Percentiles rank a stretch among this genome's conserved stretches.
Evolutionary conservation across 306 rosid species (phyloP).

Genomic region (Cucumis melo): DNA sequence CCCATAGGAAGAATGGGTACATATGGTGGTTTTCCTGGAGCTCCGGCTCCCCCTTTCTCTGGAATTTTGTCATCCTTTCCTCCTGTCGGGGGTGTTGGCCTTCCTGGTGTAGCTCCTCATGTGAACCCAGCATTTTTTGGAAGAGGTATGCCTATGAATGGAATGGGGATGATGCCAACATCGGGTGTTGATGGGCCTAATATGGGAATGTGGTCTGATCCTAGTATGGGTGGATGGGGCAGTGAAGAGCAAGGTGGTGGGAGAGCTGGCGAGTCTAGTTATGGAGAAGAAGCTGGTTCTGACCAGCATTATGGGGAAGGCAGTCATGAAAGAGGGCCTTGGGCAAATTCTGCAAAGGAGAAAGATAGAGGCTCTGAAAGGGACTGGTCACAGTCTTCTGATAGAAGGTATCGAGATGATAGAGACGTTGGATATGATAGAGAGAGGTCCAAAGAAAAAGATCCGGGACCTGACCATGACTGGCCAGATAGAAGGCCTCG

Average conservation of each 20-base stretch:
- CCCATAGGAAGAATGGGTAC: constrained; percentile 90
- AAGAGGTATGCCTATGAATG: constrained; percentile 89
- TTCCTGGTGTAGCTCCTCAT: constrained; percentile 96
- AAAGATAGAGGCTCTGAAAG: constrained; percentile 89
- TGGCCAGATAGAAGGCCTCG: constrained; percentile 68
- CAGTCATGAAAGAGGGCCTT: constrained; percentile 68
- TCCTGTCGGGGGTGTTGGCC: constrained; percentile 73
- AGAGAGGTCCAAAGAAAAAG: constrained; percentile 57
- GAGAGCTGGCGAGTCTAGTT: constrained; percentile 81
- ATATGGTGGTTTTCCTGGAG: constrained; percentile 95
- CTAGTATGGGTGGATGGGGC: constrained; percentile 91
- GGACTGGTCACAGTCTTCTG: constrained; percentile 95
- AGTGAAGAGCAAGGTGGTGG: constrained; percentile 85
- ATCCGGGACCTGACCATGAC: constrained; percentile 49
- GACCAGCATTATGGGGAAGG: constrained; percentile 89
- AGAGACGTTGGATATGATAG: constrained; percentile 22
- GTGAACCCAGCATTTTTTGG: constrained; percentile 97
- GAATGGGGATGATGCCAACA: constrained; percentile 95
- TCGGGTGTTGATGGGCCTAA: constrained; percentile 83
- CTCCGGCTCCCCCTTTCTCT: constrained; percentile 65
- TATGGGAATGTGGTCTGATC: constrained; percentile 98
- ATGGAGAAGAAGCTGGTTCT: constrained; percentile 94
- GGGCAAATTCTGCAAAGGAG: constrained; percentile 74
- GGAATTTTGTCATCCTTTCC: constrained; percentile 78
- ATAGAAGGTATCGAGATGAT: constrained; percentile 68